phyloP scores from a whole-genome alignment of 1,284 basidiomycete genomes.

The Cutaneotrichosporon sp. region DNA sequence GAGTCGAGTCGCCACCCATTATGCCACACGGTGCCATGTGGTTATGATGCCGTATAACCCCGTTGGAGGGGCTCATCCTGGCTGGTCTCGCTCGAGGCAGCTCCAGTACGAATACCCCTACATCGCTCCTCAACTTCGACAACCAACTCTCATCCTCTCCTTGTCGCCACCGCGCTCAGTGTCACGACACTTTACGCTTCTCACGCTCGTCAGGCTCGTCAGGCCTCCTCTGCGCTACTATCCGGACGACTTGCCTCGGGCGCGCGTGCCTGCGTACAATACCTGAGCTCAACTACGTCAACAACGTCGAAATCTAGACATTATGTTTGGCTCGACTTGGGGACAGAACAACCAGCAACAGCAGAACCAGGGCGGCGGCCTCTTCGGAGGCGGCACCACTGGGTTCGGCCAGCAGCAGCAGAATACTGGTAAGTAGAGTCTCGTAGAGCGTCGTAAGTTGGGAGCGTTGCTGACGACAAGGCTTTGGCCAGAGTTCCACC shows the following conservation, averaged over 20 bases:
- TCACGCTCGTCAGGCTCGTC: neutral
- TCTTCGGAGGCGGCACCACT: constrained; percentile 34
- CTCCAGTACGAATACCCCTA: too few relatives aligned
- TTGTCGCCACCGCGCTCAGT: neutral
- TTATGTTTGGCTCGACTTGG: constrained; percentile 43
- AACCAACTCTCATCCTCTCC: constrained; percentile 8
- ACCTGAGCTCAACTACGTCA: neutral
- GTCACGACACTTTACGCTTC: neutral
- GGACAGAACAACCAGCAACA: constrained; percentile 51
- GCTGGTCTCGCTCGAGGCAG: too few relatives aligned
- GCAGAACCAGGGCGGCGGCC: constrained; percentile 58
- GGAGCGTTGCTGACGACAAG: too few relatives aligned
- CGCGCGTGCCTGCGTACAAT: neutral
- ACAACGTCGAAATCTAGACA: neutral
- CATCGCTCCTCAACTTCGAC: neutral
- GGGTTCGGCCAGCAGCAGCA: constrained; percentile 17
- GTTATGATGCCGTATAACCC: neutral
- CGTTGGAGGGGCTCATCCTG: too few relatives aligned
- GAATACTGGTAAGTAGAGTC: constrained; percentile 12
- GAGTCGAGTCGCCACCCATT: neutral
- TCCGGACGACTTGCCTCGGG: neutral
- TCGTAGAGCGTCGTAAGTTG: too few relatives aligned
- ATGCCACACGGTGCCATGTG: constrained; percentile 3
- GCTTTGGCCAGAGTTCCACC: constrained; percentile 18
- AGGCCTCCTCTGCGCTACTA: neutral